Base-by-base conservation (phyloP, 139 green algal species). In the Monoraphidium neglectum region DNA sequence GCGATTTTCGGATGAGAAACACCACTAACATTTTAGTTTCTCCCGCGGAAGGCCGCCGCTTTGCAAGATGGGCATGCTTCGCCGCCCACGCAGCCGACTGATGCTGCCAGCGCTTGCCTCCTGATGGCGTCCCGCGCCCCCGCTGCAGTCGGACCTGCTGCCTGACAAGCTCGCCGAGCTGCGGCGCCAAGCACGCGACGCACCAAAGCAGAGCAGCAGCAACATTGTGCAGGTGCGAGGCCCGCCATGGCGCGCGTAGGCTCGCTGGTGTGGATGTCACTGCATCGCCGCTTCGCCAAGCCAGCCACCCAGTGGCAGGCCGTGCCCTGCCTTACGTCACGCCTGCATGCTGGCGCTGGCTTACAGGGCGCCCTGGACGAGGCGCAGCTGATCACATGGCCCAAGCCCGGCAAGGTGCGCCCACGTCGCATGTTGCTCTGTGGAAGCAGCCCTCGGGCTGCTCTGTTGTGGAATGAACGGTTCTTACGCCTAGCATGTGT, bases 371-470 rank as follows among this genome's bases (percentile, higher is more conserved):
- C 83, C 0, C 15, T 88, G 23, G 72, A 85, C 26, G 78, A 88
- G 43, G 83, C 79, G 30, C 79, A 85, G 33, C 73, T 88, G 10
- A 88, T 88, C 53, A 84, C 79, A 4, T 88, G 83, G 83, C 83
- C 83, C 0, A 82, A 47, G 51, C 79, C 79, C 10, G 54, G 81
- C 26, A 88, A 87, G 76, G 80, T 82, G 56, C 15, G 67, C 5
- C 24, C n/a, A n/a, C n/a, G n/a, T n/a, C n/a, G n/a, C n/a, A n/a
- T n/a, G n/a, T n/a, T n/a, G n/a, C n/a, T n/a, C n/a, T n/a, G n/a
- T n/a, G n/a, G n/a, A n/a, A n/a, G n/a, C n/a, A n/a, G n/a, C n/a
- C n/a, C n/a, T n/a, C n/a, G n/a, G n/a, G n/a, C n/a, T n/a, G n/a
- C n/a, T n/a, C n/a, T n/a, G n/a, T n/a, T n/a, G n/a, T n/a, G n/a